Percentiles rank a stretch among this genome's conserved stretches.
phyloP scores from a whole-genome alignment of 495 filamentous ascomycete species.

The Lophiotrema nucula region DNA sequence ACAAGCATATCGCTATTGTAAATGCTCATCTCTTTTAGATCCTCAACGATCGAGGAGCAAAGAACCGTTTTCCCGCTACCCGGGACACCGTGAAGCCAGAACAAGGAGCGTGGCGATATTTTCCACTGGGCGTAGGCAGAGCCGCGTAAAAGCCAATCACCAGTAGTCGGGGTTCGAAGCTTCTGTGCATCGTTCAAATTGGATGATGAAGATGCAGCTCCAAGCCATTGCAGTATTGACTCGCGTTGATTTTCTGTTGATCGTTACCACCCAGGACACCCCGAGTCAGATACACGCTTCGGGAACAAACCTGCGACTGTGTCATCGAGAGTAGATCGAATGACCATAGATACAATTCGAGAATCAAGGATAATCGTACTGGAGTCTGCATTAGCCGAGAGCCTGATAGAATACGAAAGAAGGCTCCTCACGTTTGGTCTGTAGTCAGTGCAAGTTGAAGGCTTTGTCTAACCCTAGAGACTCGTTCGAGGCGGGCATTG shows the following conservation, averaged over 20 bases:
- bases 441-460: slow-evolving; percentile 1
- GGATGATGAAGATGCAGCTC: neutral
- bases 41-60: slow-evolving; percentile 11
- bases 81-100: slow-evolving; percentile 7
- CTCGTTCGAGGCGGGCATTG: neutral
- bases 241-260: slow-evolving; percentile 1
- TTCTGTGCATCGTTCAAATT: slow-evolving; percentile 1
- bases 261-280: neutral
- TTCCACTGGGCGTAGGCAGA: neutral
- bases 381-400: neutral
- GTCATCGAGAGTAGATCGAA: neutral
- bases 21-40: neutral
- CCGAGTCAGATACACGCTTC: neutral
- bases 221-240: slow-evolving; percentile 11
- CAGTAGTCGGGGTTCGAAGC: neutral
- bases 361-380: neutral
- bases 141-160: slow-evolving; percentile 3
- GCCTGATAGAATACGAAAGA: neutral
- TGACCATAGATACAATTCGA: neutral
- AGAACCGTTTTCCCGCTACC: slow-evolving; percentile 10
- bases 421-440: slow-evolving; percentile 9
- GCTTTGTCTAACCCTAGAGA: neutral
- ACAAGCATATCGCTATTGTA: neutral
- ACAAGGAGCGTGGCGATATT: neutral
- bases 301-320: neutral